These are phyloP conservation scores for Porodaedalea pini DNA, from an alignment of 1,284 basidiomycete species.

Conservation along the genomic window DNA sequence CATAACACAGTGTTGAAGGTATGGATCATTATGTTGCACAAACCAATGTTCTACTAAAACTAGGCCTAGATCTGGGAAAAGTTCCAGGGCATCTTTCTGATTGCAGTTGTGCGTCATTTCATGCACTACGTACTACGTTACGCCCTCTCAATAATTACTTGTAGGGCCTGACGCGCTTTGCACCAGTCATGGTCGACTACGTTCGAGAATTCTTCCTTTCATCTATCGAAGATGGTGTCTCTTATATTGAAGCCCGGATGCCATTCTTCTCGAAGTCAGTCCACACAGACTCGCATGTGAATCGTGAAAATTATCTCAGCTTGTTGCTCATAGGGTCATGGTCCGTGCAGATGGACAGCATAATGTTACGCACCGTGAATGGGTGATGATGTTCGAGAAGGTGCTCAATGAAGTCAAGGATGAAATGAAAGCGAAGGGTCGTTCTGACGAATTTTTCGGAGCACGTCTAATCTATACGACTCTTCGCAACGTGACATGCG, in stretches of 20 bases:
- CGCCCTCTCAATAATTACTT: background rate
- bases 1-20: slow-evolving; percentile 67
- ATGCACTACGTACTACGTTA: background rate
- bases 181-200: slow-evolving; percentile 56
- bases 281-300: background rate
- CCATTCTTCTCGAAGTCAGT: slow-evolving; percentile 59
- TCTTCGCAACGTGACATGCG: slow-evolving; percentile 51
- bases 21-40: slow-evolving; percentile 1
- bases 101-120: slow-evolving; percentile 40
- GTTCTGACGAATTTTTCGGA: slow-evolving; percentile 60
- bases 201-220: slow-evolving; percentile 58
- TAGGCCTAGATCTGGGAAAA: slow-evolving; percentile 66
- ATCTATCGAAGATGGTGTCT: slow-evolving; percentile 69
- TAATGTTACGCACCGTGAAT: slow-evolving; percentile 57
- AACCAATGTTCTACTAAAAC: background rate
- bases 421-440: slow-evolving; percentile 48
- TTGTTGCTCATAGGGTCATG: slow-evolving; percentile 37
- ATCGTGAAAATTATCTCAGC: background rate
- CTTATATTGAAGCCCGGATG: slow-evolving; percentile 67
- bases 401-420: slow-evolving; percentile 53
- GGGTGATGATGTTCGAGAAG: slow-evolving; percentile 55
- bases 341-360: slow-evolving; percentile 52
- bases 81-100: slow-evolving; percentile 51
- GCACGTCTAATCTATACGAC: slow-evolving; percentile 72
- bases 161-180: slow-evolving; percentile 44